Conservation (phyloP, 192 early-diverging fungal genomes). For the Chytriomyces confervae region DNA sequence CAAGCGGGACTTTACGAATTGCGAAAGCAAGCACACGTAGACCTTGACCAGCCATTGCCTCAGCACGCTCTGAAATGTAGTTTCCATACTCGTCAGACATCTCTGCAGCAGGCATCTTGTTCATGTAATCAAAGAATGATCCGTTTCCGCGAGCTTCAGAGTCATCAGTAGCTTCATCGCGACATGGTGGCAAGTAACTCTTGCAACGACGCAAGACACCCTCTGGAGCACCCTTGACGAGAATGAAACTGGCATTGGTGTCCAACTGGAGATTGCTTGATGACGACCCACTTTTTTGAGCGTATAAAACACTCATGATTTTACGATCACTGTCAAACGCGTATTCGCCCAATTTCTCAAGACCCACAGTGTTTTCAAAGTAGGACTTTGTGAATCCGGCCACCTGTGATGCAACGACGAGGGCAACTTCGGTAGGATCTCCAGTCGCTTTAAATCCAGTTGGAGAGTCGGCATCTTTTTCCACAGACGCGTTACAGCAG, state of each 20-base stretch:
- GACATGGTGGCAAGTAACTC: conserved; percentile 53
- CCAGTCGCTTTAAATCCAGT: conserved; percentile 71
- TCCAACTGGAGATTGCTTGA: conserved; percentile 3
- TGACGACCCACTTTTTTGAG: conserved; percentile 31
- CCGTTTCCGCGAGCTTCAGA: conserved; percentile 16
- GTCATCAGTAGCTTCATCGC: conserved; percentile 30
- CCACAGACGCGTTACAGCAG: conserved; percentile 86
- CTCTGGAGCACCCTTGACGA: conserved; percentile 94
- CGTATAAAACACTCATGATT: conserved; percentile 88
- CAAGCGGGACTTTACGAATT: conserved; percentile 66
- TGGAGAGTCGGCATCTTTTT: conserved; percentile 54
- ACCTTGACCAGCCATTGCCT: conserved; percentile 82
- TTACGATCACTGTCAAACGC: conserved; percentile 95
- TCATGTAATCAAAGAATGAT: conserved; percentile 42
- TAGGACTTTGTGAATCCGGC: conserved; percentile 71
- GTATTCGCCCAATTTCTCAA: conserved; percentile 79
- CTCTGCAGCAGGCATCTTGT: conserved; percentile 36
- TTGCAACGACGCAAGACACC: conserved; percentile 78
- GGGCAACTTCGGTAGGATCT: conserved; percentile 95
- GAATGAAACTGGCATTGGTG: conserved; percentile 51
- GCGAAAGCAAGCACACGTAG: conserved; percentile 90
- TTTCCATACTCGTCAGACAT: conserved; percentile 68
- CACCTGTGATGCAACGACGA: conserved; percentile 86
- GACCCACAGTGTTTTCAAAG: conserved; percentile 62
- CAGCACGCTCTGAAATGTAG: conserved; percentile 63